Conservation (phyloP, 352 stramenopile species). For the Phytophthora citricola region DNA sequence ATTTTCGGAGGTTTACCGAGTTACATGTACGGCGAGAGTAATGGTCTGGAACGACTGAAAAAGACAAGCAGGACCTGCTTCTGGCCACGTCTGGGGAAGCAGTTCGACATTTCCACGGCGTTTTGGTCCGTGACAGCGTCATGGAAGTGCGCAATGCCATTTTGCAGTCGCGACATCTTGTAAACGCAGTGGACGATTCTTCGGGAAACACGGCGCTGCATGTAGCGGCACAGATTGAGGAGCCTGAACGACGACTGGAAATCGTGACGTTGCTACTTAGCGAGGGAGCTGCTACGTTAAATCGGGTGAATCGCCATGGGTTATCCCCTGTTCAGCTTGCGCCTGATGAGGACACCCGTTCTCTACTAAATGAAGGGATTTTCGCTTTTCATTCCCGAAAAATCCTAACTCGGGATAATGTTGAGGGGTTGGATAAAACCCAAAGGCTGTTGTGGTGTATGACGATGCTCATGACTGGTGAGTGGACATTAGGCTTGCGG, state of each 20-base stretch:
- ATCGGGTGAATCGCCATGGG: constrained; percentile 58
- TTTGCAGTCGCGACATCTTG: constrained; percentile 51
- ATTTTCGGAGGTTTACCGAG: constrained; percentile 64
- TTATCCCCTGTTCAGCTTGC: constrained; percentile 59
- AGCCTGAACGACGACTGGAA: constrained; percentile 52
- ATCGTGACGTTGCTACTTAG: constrained; percentile 57
- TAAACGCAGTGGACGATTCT: constrained; percentile 58
- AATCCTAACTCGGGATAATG: background rate
- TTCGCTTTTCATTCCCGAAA: constrained; percentile 54
- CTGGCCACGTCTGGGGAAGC: constrained; percentile 26
- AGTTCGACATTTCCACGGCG: constrained; percentile 53
- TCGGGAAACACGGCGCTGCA: constrained; percentile 71
- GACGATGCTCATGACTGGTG: constrained; percentile 56
- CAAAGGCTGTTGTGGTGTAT: constrained; percentile 65
- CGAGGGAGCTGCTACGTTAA: constrained; percentile 55
- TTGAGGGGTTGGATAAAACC: background rate
- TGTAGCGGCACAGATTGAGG: constrained; percentile 59
- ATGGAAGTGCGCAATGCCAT: constrained; percentile 63
- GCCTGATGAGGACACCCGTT: constrained; percentile 26
- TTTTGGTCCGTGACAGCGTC: constrained; percentile 55
- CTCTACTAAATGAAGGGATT: constrained; percentile 53
- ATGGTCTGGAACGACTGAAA: background rate
- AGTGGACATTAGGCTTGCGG: constrained; percentile 46
- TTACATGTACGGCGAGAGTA: constrained; percentile 13
- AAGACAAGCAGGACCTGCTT: constrained; percentile 21